Conservation (phyloP, 768 basidiomycete genomes). For the Calocybe cyanea region DNA sequence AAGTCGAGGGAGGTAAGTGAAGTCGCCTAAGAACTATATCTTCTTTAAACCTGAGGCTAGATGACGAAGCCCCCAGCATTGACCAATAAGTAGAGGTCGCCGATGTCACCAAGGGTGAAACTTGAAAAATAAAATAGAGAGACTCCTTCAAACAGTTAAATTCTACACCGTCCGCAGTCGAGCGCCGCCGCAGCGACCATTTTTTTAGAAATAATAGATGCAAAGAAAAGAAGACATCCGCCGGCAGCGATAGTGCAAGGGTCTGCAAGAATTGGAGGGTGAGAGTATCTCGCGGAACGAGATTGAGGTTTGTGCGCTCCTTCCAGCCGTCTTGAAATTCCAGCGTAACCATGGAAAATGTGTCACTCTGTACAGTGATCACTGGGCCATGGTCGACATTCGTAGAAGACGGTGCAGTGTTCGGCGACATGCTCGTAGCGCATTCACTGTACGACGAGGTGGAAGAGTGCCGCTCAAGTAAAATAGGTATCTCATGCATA, state of each 20-base stretch:
- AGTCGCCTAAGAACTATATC: conserved; percentile 55
- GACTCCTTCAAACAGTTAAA: conserved; percentile 55
- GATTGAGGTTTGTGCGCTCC: conserved; percentile 47
- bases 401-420: conserved; percentile 11
- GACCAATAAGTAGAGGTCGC: conserved; percentile 40
- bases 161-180: conserved; percentile 43
- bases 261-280: conserved; percentile 58
- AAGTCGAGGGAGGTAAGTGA: conserved; percentile 23
- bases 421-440: conserved; percentile 20
- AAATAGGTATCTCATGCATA: conserved; percentile 35
- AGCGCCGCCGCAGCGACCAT: conserved; percentile 50
- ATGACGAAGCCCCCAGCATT: conserved; percentile 38
- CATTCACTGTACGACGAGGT: conserved; percentile 6
- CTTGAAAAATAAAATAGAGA: conserved; percentile 44
- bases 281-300: conserved; percentile 52
- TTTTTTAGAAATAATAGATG: conserved; percentile 51
- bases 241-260: conserved; percentile 58
- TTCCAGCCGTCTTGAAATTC: conserved; percentile 48
- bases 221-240: conserved; percentile 50
- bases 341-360: conserved; percentile 50
- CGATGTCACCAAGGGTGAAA: conserved; percentile 22
- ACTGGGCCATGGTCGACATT: conserved; percentile 31
- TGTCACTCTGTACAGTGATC: conserved; percentile 42
- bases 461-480: conserved; percentile 20
- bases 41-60: conserved; percentile 48